Evolutionary conservation across 1,284 basidiomycete genomes (phyloP).

Genomic region (Vanrija sp.): DNA sequence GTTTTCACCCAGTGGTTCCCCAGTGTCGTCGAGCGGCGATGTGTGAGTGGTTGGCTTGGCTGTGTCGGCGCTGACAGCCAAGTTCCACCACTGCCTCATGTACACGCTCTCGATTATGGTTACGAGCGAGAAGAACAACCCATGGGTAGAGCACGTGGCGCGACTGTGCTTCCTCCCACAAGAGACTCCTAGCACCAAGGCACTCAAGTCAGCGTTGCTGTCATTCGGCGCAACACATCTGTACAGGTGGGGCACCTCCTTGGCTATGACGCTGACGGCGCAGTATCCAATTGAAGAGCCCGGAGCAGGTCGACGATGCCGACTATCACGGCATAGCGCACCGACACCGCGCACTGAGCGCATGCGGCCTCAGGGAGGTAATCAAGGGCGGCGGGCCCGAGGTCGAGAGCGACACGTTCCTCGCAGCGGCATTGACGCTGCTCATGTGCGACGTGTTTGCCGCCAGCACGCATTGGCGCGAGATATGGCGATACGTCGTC

Average conservation of each 20-base stretch:
- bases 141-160: constrained; percentile 31
- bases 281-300: not conserved
- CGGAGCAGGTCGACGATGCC: not conserved
- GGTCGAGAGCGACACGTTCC: constrained; percentile 23
- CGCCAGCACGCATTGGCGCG: constrained; percentile 27
- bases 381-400: constrained; percentile 6
- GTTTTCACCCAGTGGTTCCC: constrained; percentile 25
- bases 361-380: not conserved
- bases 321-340: not conserved
- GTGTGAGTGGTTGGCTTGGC: constrained; percentile 17
- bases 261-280: not conserved
- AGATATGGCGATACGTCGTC: constrained; percentile 18
- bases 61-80: not conserved
- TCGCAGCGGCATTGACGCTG: constrained; percentile 19
- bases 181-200: constrained; percentile 15
- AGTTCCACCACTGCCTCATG: constrained; percentile 41
- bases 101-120: constrained; percentile 40
- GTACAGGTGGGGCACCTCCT: constrained; percentile 15
- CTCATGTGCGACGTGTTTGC: constrained; percentile 26
- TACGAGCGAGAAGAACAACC: constrained; percentile 29
- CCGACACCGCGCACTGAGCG: not conserved
- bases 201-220: constrained; percentile 23
- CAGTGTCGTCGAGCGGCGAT: constrained; percentile 26
- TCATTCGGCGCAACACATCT: constrained; percentile 28
- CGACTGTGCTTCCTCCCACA: constrained; percentile 26